These are phyloP conservation scores for Rhodotorula sp. DNA, from an alignment of 1,284 basidiomycete species.

Conservation along the genomic window DNA sequence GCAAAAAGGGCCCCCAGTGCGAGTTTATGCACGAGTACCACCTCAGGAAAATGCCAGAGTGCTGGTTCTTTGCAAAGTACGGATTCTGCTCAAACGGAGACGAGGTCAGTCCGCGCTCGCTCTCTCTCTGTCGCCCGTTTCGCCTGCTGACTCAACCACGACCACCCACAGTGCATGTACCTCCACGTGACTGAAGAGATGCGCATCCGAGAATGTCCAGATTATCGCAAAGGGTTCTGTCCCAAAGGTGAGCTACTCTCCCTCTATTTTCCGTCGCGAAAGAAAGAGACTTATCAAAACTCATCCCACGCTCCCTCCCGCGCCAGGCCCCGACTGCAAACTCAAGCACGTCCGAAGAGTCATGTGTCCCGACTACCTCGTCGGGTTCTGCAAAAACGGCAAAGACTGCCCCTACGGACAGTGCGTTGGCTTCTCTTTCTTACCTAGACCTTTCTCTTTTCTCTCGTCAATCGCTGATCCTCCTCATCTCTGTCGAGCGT, in stretches of 20 bases:
- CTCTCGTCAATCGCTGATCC: background rate
- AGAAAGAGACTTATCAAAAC: background rate
- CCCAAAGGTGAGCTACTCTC: slow-evolving; percentile 63
- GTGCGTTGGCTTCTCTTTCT: slow-evolving; percentile 57
- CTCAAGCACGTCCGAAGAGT: slow-evolving; percentile 90
- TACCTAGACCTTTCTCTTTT: background rate
- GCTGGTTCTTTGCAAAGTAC: slow-evolving; percentile 97
- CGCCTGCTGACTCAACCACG: background rate
- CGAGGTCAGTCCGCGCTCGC: slow-evolving; percentile 55
- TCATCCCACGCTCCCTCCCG: background rate
- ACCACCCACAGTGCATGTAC: slow-evolving; percentile 70
- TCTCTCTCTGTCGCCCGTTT: background rate
- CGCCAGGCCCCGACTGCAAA: slow-evolving; percentile 77
- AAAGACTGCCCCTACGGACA: slow-evolving; percentile 87
- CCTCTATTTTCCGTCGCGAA: background rate
- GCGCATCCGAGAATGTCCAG: slow-evolving; percentile 77
- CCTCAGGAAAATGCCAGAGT: slow-evolving; percentile 96
- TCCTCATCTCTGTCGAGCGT: no score
- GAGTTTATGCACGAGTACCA: slow-evolving; percentile 99
- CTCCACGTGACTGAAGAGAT: slow-evolving; percentile 92
- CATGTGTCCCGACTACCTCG: slow-evolving; percentile 85
- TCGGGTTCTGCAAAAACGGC: slow-evolving; percentile 94
- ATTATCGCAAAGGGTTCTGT: slow-evolving; percentile 95
- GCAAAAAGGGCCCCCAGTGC: slow-evolving; percentile 97
- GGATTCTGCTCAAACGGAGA: slow-evolving; percentile 98